Evolutionary conservation across 2,329 filamentous ascomycete species (phyloP).

Genomic region (Cercospora sesami): DNA sequence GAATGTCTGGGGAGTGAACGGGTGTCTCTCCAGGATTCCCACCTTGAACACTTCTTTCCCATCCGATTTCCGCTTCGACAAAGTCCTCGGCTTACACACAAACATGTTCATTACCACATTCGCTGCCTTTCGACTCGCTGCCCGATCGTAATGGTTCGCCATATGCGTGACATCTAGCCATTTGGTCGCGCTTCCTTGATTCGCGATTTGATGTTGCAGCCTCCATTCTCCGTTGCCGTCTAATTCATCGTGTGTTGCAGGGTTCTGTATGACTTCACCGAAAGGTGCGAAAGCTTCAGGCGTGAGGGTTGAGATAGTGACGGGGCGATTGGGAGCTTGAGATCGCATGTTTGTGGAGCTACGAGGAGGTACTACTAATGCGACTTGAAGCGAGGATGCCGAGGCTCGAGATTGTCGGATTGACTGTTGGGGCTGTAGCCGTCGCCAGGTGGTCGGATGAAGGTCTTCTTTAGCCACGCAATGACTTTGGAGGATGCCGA

Average conservation of each 20-base stretch:
- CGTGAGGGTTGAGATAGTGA: not conserved
- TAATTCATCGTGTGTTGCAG: conserved; percentile 50
- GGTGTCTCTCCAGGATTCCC: conserved; percentile 80
- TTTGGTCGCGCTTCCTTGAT: conserved; percentile 87
- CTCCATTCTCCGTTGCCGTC: conserved; percentile 20
- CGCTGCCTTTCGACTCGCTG: conserved; percentile 59
- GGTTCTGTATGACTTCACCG: conserved; percentile 76
- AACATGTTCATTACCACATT: conserved; percentile 82
- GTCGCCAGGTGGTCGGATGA: conserved; percentile 22
- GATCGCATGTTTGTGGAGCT: conserved; percentile 6
- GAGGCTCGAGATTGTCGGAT: conserved; percentile 40
- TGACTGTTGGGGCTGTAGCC: conserved; percentile 19
- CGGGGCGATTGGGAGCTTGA: not conserved
- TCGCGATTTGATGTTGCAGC: conserved; percentile 60
- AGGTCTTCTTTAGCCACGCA: conserved; percentile 24
- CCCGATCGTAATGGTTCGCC: conserved; percentile 67
- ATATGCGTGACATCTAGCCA: conserved; percentile 78
- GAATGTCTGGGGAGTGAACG: conserved; percentile 93
- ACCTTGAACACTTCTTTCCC: conserved; percentile 59
- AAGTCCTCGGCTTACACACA: conserved; percentile 69
- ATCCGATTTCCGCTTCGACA: conserved; percentile 40
- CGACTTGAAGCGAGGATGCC: conserved; percentile 45
- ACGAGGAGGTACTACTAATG: not conserved
- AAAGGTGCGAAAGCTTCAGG: conserved; percentile 71
- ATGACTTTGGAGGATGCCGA: conserved; percentile 20